These are phyloP conservation scores for Floccularia luteovirens DNA, from an alignment of 768 basidiomycete genomes.

Conservation along the genomic window DNA sequence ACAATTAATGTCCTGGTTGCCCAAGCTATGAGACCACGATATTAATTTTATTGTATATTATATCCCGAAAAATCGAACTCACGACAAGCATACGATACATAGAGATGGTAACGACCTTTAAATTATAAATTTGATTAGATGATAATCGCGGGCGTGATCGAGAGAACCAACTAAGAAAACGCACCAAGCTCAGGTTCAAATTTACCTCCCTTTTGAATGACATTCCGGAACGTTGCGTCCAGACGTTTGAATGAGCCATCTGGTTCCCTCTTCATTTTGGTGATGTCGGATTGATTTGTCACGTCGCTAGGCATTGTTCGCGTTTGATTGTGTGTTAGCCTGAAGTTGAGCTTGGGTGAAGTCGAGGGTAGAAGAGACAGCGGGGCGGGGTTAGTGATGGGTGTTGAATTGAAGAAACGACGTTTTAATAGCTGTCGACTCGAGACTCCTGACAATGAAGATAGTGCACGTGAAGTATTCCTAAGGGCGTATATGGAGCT, in stretches of 20 bases:
- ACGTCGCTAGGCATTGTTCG: slow-evolving; percentile 22
- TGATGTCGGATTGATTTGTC: slow-evolving; percentile 41
- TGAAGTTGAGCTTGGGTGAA: too few species aligned
- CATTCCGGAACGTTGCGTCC: slow-evolving; percentile 41
- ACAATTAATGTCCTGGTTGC: slow-evolving; percentile 87
- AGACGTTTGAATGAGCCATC: slow-evolving; percentile 65
- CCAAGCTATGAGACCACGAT: slow-evolving; percentile 55
- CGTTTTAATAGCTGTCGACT: background rate
- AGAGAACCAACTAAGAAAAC: too few species aligned
- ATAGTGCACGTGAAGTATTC: slow-evolving; percentile 1
- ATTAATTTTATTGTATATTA: slow-evolving; percentile 4
- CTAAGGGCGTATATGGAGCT: background rate
- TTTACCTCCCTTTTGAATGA: slow-evolving; percentile 32
- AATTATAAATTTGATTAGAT: too few species aligned
- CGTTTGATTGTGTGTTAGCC: too few species aligned
- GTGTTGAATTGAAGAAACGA: background rate
- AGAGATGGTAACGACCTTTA: slow-evolving; percentile 90
- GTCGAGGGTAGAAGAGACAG: background rate
- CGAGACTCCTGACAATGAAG: too few species aligned
- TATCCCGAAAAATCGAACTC: slow-evolving; percentile 17
- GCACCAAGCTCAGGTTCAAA: slow-evolving; percentile 68
- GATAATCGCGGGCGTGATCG: too few species aligned
- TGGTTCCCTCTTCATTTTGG: slow-evolving; percentile 39
- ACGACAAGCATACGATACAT: slow-evolving; percentile 86
- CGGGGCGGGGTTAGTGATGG: background rate